Base-by-base conservation (phyloP, 1,284 basidiomycete genomes). In the Singerocomus inundabilis region DNA sequence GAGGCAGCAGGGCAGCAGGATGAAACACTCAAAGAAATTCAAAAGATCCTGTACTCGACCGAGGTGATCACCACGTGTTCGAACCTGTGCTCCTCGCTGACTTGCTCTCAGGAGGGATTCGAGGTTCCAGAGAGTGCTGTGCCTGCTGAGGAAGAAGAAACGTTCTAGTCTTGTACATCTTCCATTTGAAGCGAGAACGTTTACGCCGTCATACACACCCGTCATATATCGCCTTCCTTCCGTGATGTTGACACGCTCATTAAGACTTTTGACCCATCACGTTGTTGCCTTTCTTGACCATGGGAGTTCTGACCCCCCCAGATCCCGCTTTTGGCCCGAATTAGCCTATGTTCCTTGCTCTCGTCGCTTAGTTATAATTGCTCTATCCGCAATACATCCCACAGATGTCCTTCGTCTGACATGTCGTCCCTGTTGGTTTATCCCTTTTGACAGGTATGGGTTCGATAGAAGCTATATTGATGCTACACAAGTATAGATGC, bases 31-130 rank as follows among this genome's bases (percentile, higher is more conserved):
- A 78, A 78, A 54, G 85, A 91, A 60, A 93, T 99, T 56, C 94
- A 98, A 72, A 86, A 88, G 67, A 95, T 98, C 56, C 73, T 99
- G 33, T 99, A 99, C 69, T 88, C 88, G 18, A 98, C 96, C 12
- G 95, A 97, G 82, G 93, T 91, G 55, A 46, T 79, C 68, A 10
- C 31, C 28, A 38, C 25, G 33, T 15, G 13, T 39, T 40, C 12
- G 10, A 13, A 8, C 29, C 45, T 3, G 29, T 42, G 52, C 40
- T 29, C 40, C 43, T 54, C 34, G 45, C 50, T 52, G 35, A 55
- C 56, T 36, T n/a, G 18, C 38, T 48, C 31, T 26, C 58, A 80
- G 78, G 78, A 79, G 0, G 88, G 88, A 28, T 90, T 90, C 61
- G 88, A 90, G 66, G 84, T 88, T 7, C 84, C 85, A 13, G 80